These are phyloP conservation scores for Harrya chromipes DNA, from an alignment of 768 basidiomycete species.

Conservation along the genomic window DNA sequence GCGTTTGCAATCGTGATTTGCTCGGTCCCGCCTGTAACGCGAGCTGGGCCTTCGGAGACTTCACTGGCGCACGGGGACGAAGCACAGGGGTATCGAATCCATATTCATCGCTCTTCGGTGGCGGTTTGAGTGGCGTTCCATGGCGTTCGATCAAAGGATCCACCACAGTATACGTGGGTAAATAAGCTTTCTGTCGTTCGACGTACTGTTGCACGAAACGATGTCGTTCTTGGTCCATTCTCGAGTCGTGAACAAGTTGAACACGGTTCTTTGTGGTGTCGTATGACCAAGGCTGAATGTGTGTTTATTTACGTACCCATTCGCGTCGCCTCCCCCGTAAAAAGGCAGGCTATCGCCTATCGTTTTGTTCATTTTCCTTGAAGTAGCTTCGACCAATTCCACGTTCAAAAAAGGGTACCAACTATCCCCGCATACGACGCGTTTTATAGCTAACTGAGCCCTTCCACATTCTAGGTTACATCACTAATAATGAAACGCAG, in stretches of 20 bases:
- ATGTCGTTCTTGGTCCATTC: slow-evolving; percentile 37
- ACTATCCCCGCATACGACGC: not conserved
- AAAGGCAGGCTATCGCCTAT: too few relatives aligned
- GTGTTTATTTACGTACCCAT: too few relatives aligned
- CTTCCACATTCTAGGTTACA: not conserved
- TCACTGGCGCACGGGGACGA: slow-evolving; percentile 40
- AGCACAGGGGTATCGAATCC: slow-evolving; percentile 57
- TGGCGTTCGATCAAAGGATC: slow-evolving; percentile 23
- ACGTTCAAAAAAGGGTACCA: not conserved
- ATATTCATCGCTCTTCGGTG: slow-evolving; percentile 20
- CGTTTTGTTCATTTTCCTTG: not conserved
- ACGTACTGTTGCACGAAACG: slow-evolving; percentile 47
- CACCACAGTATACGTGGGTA: slow-evolving; percentile 43
- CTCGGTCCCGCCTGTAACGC: not conserved
- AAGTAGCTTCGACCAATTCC: not conserved
- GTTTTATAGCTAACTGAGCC: not conserved
- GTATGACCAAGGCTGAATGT: too few relatives aligned
- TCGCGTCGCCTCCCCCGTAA: too few relatives aligned
- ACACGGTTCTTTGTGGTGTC: too few relatives aligned
- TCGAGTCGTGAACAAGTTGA: slow-evolving; percentile 3
- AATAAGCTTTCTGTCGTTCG: slow-evolving; percentile 44
- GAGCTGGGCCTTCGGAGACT: slow-evolving; percentile 1
- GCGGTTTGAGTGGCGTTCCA: slow-evolving; percentile 11
- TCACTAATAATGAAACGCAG: slow-evolving; percentile 21
- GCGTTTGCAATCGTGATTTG: not conserved